phyloP scores from a whole-genome alignment of 164 flowering plant genomes.

The Malania oleifera region DNA sequence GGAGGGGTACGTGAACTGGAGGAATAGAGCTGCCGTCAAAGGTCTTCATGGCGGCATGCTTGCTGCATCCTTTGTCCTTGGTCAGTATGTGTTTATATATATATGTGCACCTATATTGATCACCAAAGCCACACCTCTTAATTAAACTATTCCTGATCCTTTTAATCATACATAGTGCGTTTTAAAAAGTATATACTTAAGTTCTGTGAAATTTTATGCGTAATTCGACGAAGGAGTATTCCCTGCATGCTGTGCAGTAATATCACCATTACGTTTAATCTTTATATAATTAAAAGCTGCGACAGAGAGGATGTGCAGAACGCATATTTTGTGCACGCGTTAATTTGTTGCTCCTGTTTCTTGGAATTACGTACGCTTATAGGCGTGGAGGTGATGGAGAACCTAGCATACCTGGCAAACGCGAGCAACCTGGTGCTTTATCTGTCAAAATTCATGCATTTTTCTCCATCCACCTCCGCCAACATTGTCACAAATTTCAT shows the following conservation, averaged over 20 bases:
- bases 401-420: constrained; percentile 73
- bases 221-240: no score
- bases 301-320: not conserved
- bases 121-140: not conserved
- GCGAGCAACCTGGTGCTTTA: constrained; percentile 82
- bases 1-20: constrained; percentile 75
- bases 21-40: constrained; percentile 51
- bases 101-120: not conserved
- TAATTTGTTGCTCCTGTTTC: not conserved
- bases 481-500: constrained; percentile 78
- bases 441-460: constrained; percentile 57
- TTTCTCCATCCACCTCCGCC: constrained; percentile 59
- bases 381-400: constrained; percentile 83
- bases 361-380: not conserved
- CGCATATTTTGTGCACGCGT: not conserved
- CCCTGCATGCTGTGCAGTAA: no score
- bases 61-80: constrained; percentile 71
- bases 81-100: constrained; percentile 26
- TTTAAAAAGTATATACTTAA: not conserved
- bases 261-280: no score
- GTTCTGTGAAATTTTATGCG: not conserved
- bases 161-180: not conserved
- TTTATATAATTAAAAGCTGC: not conserved
- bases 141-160: no score
- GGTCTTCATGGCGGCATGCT: constrained; percentile 75